phyloP scores from a whole-genome alignment of 805 yeast genomes.

The Saccharomyces eubayanus region DNA sequence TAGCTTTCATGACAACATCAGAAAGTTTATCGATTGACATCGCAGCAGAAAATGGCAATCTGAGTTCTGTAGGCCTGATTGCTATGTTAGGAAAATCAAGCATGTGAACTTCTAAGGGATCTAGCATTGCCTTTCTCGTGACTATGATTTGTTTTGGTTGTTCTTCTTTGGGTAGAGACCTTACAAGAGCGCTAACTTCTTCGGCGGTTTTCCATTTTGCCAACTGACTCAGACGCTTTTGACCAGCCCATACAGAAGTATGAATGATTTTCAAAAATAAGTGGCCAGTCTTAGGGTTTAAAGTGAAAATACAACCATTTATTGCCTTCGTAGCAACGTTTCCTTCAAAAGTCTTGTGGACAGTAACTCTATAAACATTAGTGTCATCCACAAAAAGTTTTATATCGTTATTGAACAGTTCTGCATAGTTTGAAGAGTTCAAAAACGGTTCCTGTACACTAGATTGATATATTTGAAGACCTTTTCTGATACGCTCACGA shows the following conservation, averaged over 20 bases:
- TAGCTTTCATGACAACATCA: constrained; percentile 73
- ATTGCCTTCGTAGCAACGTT: constrained; percentile 86
- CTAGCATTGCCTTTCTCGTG: constrained; percentile 82
- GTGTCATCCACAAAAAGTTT: constrained; percentile 89
- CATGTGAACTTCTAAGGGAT: constrained; percentile 95
- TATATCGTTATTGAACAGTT: constrained; percentile 73
- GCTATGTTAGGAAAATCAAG: constrained; percentile 89
- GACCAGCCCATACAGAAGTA: constrained; percentile 95
- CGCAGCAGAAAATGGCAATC: constrained; percentile 82
- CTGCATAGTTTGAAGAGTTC: constrained; percentile 84
- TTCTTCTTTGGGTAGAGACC: constrained; percentile 86
- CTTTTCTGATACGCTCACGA: constrained; percentile 89
- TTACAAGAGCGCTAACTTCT: constrained; percentile 83
- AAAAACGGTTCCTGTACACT: constrained; percentile 89
- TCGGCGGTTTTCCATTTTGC: constrained; percentile 99
- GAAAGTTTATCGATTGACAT: constrained; percentile 72
- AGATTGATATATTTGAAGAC: constrained; percentile 84
- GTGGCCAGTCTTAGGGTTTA: constrained; percentile 89
- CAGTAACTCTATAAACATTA: constrained; percentile 86
- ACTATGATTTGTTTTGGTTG: constrained; percentile 90
- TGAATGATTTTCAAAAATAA: constrained; percentile 82
- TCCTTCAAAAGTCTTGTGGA: constrained; percentile 87
- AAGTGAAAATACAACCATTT: constrained; percentile 84
- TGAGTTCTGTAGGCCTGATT: constrained; percentile 81
- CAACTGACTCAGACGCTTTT: constrained; percentile 81